phyloP scores from a whole-genome alignment of 1,284 basidiomycete genomes.

The Cutaneotrichosporon arboriforme region DNA sequence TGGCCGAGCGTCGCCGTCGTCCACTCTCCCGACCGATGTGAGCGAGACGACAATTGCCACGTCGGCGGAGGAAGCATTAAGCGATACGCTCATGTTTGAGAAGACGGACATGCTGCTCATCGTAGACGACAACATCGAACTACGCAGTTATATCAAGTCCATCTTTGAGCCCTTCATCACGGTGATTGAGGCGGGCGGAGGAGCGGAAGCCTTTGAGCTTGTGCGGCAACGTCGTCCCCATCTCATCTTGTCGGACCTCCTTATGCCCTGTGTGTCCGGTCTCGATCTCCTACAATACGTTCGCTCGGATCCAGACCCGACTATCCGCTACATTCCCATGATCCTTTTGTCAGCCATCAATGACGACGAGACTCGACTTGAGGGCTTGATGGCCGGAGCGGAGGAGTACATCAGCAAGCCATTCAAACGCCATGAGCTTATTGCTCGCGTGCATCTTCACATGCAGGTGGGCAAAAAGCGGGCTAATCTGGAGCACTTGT shows the following conservation, averaged over 20 bases:
- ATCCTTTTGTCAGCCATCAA: background rate
- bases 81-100: slow-evolving; percentile 21
- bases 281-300: slow-evolving; percentile 15
- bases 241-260: slow-evolving; percentile 26
- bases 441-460: slow-evolving; percentile 39
- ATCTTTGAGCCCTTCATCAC: slow-evolving; percentile 36
- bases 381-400: slow-evolving; percentile 37
- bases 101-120: slow-evolving; percentile 24
- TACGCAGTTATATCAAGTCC: slow-evolving; percentile 27
- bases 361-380: slow-evolving; percentile 23
- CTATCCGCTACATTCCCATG: slow-evolving; percentile 15
- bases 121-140: slow-evolving; percentile 29
- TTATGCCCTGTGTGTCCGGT: slow-evolving; percentile 32
- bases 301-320: slow-evolving; percentile 14
- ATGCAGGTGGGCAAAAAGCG: slow-evolving; percentile 33
- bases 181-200: slow-evolving; percentile 36
- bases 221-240: slow-evolving; percentile 18
- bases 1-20: too few species aligned
- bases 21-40: too few species aligned
- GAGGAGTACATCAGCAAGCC: slow-evolving; percentile 38
- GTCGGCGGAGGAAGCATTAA: background rate
- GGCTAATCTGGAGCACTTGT: slow-evolving; percentile 22
- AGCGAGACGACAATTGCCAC: background rate
- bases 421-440: slow-evolving; percentile 37
- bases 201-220: slow-evolving; percentile 36